Conservation (phyloP, 164 flowering plant genomes). For the Vitis amurensis region DNA sequence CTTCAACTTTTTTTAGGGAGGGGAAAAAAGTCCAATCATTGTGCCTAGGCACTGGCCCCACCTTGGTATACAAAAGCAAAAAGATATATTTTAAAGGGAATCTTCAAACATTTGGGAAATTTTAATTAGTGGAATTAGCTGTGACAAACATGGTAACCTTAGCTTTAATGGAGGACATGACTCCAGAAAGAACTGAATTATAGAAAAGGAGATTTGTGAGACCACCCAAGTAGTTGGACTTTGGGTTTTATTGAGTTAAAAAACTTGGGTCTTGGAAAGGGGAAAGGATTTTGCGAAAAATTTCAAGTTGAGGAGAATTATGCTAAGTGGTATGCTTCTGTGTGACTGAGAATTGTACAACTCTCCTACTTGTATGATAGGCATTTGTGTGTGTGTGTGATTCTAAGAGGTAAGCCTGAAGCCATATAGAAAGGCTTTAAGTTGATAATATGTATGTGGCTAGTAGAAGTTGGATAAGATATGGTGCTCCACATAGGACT, state of each 20-base stretch:
- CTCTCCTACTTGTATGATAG: not conserved
- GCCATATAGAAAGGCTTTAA: slow-evolving; percentile 1
- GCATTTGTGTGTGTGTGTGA: not conserved
- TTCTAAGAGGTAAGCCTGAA: not conserved
- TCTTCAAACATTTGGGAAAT: slow-evolving; percentile 6
- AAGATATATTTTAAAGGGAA: slow-evolving; percentile 3
- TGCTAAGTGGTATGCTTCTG: not conserved
- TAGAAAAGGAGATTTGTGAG: too few relatives aligned
- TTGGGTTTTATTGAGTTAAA: too few relatives aligned
- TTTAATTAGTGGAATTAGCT: slow-evolving; percentile 6
- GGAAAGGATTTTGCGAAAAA: not conserved
- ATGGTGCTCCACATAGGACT: not conserved
- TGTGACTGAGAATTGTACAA: slow-evolving; percentile 9
- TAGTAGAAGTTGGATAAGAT: slow-evolving; percentile 11
- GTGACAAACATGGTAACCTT: not conserved
- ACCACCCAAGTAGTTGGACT: too few relatives aligned
- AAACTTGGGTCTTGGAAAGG: too few relatives aligned
- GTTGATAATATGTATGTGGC: slow-evolving; percentile 22
- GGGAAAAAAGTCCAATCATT: not conserved
- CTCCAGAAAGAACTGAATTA: too few relatives aligned
- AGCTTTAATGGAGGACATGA: too few relatives aligned
- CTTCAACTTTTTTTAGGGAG: not conserved
- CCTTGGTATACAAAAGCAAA: not conserved
- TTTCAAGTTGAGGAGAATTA: not conserved
- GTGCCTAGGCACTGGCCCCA: not conserved